Base-by-base conservation (phyloP, 1,139 yeast species). In the Hemisphaericaspora lyxosophila region DNA sequence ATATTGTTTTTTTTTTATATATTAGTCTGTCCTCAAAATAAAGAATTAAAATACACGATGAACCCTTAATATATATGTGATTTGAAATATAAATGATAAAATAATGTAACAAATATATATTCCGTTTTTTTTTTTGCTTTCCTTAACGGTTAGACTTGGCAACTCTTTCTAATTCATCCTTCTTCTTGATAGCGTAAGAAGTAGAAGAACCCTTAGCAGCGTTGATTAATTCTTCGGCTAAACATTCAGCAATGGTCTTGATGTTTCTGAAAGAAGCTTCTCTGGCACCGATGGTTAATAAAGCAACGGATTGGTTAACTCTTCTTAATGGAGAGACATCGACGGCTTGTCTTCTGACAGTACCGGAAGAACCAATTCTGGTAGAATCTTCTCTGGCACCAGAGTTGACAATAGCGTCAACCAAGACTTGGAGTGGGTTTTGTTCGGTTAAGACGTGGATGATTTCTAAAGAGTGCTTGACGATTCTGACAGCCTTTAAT, bases 371-470 rank as follows among this genome's bases (percentile, higher is more conserved):
- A 79, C 99, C 99, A 64, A 94, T 92, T 87, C 98, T 90, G 82
- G 99, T 94, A 67, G 98, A 88, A 79, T 94, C 99, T 83, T 94
- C 99, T 83, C 98, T 89, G 75, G 98, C 95, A 75, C 99, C 99
- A 60, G 97, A 87, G 96, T 94, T 94, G 79, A 89, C 90, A 68
- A 94, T 85, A 62, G 98, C 99, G 65, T 94, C 99, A 74, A 94
- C 97, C 65, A 92, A 80, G 67, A 94, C 96, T 82, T 94, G 99
- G 75, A 94, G 74, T 70, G 99, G 99, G 96, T 94, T 94, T 76
- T 84, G 94, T 75, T 92, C 99, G 62, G 98, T 90, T 72, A 94
- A 84, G 60, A 94, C 92, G 83, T 85, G 75, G 74, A 94, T 83
- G 81, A 94, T 94, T 75, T 92, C 98, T 70, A 92, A 80, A 64